A percentile compares a stretch with the other conserved stretches of the same genome.
These are phyloP conservation scores for Neurospora discreta DNA, from an alignment of 495 filamentous ascomycete species.

Conservation along the genomic window DNA sequence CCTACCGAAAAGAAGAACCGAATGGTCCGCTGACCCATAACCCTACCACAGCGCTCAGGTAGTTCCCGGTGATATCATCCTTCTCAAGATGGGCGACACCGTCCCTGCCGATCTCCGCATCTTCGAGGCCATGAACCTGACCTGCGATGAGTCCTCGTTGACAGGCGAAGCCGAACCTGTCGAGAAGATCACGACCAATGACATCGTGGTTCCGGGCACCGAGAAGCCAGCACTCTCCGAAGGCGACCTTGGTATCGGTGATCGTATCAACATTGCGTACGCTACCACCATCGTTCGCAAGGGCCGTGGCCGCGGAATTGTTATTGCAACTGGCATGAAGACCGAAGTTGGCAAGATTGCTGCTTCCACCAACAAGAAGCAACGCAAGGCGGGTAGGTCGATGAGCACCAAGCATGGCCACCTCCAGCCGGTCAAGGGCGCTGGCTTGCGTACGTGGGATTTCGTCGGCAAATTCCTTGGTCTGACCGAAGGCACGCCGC, in stretches of 20 bases:
- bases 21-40: slow-evolving; percentile 1
- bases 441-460: slow-evolving; percentile 48
- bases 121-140: slow-evolving; percentile 68
- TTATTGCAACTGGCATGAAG: slow-evolving; percentile 61
- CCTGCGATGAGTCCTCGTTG: slow-evolving; percentile 29
- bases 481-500: slow-evolving; percentile 66
- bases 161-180: slow-evolving; percentile 58
- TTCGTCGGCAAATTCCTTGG: slow-evolving; percentile 57
- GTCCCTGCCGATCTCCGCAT: slow-evolving; percentile 67
- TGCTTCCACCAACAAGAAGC: slow-evolving; percentile 46
- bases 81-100: slow-evolving; percentile 74
- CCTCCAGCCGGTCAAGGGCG: slow-evolving; percentile 46
- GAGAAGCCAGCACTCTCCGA: slow-evolving; percentile 23
- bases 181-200: slow-evolving; percentile 24
- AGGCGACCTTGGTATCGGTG: slow-evolving; percentile 47
- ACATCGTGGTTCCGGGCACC: slow-evolving; percentile 22
- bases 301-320: slow-evolving; percentile 56
- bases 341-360: slow-evolving; percentile 85
- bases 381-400: slow-evolving; percentile 47
- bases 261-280: slow-evolving; percentile 60
- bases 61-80: slow-evolving; percentile 72
- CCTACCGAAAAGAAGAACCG: neutral
- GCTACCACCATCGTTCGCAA: slow-evolving; percentile 57
- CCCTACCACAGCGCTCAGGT: slow-evolving; percentile 46
- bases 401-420: slow-evolving; percentile 54